Percentiles rank a stretch among this genome's conserved stretches.
phyloP scores from a whole-genome alignment of 306 rosid genomes.

The Glycine soja region DNA sequence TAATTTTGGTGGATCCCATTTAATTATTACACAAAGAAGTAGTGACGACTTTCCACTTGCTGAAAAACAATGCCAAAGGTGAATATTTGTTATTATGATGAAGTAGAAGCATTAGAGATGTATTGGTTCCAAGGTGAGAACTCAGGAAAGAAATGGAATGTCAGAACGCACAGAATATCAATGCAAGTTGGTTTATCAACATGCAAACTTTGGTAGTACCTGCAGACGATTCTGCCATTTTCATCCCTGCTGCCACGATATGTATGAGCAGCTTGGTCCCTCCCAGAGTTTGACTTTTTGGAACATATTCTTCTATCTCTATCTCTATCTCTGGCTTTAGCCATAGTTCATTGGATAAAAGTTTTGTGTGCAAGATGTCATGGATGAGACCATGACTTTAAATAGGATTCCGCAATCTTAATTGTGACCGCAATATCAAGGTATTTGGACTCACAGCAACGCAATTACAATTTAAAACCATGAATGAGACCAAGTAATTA shows the following conservation, averaged over 20 bases:
- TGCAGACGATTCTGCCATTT: constrained; percentile 41
- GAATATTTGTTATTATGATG: too few relatives aligned
- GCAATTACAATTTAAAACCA: too few relatives aligned
- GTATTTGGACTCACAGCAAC: too few relatives aligned
- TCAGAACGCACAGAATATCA: constrained; percentile 50
- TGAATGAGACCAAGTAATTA: background rate
- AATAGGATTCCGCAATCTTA: too few relatives aligned
- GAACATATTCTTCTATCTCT: constrained; percentile 52
- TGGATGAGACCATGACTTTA: background rate
- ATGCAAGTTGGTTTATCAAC: constrained; percentile 51
- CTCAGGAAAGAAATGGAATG: constrained; percentile 25
- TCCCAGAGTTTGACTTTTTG: background rate
- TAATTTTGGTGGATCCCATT: too few relatives aligned
- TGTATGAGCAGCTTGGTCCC: too few relatives aligned
- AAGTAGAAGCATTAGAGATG: too few relatives aligned
- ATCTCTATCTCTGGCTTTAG: constrained; percentile 3
- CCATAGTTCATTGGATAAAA: constrained; percentile 7
- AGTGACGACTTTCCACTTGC: too few relatives aligned
- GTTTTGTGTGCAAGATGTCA: background rate
- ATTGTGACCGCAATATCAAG: too few relatives aligned
- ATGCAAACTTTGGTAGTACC: constrained; percentile 22
- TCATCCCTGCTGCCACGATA: background rate
- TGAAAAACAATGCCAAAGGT: too few relatives aligned
- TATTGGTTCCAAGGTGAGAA: constrained; percentile 1
- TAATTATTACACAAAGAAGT: too few relatives aligned